Percentiles rank a stretch among this genome's conserved stretches.
phyloP scores from a whole-genome alignment of 495 filamentous ascomycete genomes.

The Staphylotrichum tortipilum region DNA sequence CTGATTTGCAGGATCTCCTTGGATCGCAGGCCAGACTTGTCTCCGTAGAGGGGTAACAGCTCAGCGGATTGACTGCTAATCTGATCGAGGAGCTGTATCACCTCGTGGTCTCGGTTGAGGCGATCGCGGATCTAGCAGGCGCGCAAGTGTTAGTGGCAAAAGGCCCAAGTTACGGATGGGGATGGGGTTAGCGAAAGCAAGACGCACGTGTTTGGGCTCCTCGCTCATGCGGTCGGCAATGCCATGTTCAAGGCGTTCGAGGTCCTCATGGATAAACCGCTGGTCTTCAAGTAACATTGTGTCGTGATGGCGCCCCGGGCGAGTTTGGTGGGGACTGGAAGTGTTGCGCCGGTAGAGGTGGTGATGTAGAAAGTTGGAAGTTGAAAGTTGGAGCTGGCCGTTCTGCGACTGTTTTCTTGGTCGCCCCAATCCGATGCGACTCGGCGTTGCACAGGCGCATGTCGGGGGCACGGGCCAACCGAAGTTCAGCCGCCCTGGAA shows the following conservation, averaged over 20 bases:
- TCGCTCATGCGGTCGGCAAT: conserved; percentile 81
- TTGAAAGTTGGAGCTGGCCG: not conserved
- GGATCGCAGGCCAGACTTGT: conserved; percentile 59
- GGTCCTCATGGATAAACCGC: conserved; percentile 85
- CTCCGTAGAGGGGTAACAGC: conserved; percentile 76
- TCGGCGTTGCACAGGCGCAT: not conserved
- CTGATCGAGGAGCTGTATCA: conserved; percentile 73
- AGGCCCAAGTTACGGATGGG: not conserved
- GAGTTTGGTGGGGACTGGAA: not conserved
- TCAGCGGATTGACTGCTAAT: conserved; percentile 79
- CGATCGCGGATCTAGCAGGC: conserved; percentile 67
- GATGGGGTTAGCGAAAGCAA: not conserved
- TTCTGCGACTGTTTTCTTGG: not conserved
- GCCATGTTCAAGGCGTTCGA: conserved; percentile 89
- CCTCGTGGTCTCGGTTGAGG: conserved; percentile 80
- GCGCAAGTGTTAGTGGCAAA: conserved; percentile 21
- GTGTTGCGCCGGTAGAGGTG: too few species aligned
- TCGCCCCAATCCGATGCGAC: not conserved
- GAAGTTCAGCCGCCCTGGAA: conserved; percentile 1
- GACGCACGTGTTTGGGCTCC: conserved; percentile 76
- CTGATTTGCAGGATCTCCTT: conserved; percentile 78
- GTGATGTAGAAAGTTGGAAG: not conserved
- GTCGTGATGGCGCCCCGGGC: not conserved
- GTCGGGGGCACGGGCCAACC: not conserved
- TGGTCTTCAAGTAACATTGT: conserved; percentile 86